A percentile compares a stretch with the other conserved stretches of the same genome.
phyloP scores from a whole-genome alignment of 768 basidiomycete genomes.

The Rubroboletus pulcherrimus region DNA sequence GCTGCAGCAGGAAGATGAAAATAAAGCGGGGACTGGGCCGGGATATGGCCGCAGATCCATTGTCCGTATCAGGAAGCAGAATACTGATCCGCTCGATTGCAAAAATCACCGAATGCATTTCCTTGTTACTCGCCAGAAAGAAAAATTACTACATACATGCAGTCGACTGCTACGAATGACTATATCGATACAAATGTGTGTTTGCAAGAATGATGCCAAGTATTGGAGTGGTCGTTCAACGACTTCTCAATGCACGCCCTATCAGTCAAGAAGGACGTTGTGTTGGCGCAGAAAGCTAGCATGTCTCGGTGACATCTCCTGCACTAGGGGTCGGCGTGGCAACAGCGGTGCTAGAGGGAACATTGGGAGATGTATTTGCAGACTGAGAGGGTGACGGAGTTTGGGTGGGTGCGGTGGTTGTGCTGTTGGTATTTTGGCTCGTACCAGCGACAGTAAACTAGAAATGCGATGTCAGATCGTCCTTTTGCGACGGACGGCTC shows the following conservation, averaged over 20 bases:
- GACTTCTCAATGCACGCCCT: neutral
- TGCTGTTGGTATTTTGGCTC: constrained; percentile 10
- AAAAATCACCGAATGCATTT: neutral
- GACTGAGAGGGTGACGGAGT: constrained; percentile 3
- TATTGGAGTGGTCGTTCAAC: constrained; percentile 13
- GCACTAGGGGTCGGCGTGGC: neutral
- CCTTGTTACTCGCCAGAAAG: neutral
- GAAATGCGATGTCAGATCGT: constrained; percentile 3
- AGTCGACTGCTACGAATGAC: constrained; percentile 1
- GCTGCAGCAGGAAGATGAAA: neutral
- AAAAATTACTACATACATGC: neutral
- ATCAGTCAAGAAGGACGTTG: neutral
- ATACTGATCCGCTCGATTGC: neutral
- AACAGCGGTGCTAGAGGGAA: neutral
- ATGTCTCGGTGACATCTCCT: neutral
- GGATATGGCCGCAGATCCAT: neutral
- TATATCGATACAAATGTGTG: constrained; percentile 12
- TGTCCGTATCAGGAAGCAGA: constrained; percentile 9
- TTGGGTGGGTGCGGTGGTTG: neutral
- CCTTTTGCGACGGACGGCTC: neutral
- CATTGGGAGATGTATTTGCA: neutral
- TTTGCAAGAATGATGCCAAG: neutral
- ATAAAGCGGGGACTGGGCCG: neutral
- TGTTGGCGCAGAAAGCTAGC: neutral
- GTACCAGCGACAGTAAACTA: constrained; percentile 27